A percentile compares a stretch with the other conserved stretches of the same genome.
phyloP scores from a whole-genome alignment of 2,329 filamentous ascomycete genomes.

The Xylaria sp. region DNA sequence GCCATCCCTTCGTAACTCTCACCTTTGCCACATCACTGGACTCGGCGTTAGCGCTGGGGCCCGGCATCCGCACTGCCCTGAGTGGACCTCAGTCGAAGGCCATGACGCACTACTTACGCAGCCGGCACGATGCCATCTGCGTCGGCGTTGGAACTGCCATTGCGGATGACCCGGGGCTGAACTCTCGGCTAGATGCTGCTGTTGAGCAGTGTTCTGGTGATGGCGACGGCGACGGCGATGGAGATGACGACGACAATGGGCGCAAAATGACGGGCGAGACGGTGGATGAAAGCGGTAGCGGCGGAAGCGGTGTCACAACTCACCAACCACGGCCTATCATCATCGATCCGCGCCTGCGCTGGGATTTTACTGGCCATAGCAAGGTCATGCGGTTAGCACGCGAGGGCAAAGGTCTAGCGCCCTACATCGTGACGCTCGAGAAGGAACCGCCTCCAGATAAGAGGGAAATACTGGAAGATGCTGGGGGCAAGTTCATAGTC shows the following conservation, averaged over 20 bases:
- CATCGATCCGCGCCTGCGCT: constrained; percentile 81
- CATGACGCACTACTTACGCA: constrained; percentile 93
- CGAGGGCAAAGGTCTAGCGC: constrained; percentile 75
- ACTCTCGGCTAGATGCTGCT: constrained; percentile 76
- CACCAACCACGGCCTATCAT: constrained; percentile 84
- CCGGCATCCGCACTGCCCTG: constrained; percentile 82
- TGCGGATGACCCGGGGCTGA: constrained; percentile 86
- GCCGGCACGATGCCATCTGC: constrained; percentile 83
- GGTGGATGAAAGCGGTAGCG: constrained; percentile 41
- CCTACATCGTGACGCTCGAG: constrained; percentile 73
- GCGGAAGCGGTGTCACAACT: constrained; percentile 40
- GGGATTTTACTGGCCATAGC: constrained; percentile 69
- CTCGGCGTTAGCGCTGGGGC: constrained; percentile 78
- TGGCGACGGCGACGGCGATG: constrained; percentile 1
- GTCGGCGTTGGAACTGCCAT: constrained; percentile 86
- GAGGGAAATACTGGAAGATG: constrained; percentile 55
- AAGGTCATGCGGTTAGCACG: constrained; percentile 75
- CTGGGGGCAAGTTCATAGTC: constrained; percentile 65
- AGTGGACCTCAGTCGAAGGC: constrained; percentile 86
- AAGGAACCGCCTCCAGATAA: constrained; percentile 59
- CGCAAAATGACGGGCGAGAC: constrained; percentile 31
- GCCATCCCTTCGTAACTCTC: constrained; percentile 69
- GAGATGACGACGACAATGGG: neutral
- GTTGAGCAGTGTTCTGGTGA: constrained; percentile 34
- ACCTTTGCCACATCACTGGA: constrained; percentile 95